phyloP scores from a whole-genome alignment of 805 yeast genomes.

The Candida ovalis region DNA sequence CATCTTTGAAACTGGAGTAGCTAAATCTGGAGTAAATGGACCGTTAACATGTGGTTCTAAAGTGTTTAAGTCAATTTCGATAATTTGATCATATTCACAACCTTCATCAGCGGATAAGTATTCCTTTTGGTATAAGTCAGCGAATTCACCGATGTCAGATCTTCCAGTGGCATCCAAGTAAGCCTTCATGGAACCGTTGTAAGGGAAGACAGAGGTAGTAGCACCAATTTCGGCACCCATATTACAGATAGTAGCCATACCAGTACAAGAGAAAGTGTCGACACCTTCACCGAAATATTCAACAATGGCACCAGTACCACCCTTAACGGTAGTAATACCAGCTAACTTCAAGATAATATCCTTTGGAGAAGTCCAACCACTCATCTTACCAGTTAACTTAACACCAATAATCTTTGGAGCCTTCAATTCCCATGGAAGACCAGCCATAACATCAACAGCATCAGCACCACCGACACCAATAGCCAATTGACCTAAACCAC shows the following conservation, averaged over 20 bases:
- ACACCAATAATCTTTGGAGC: slow-evolving; percentile 96
- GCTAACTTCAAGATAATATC: slow-evolving; percentile 93
- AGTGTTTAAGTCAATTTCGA: slow-evolving; percentile 81
- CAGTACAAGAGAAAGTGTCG: slow-evolving; percentile 83
- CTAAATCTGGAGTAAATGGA: slow-evolving; percentile 97
- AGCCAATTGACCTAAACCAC: slow-evolving; percentile 97
- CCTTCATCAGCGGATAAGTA: slow-evolving; percentile 79
- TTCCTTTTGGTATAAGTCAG: slow-evolving; percentile 42
- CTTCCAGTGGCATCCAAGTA: slow-evolving; percentile 84
- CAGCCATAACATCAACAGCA: slow-evolving; percentile 96
- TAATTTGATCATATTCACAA: slow-evolving; percentile 86
- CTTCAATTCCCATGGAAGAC: slow-evolving; percentile 97
- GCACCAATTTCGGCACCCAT: slow-evolving; percentile 99
- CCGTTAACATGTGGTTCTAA: slow-evolving; percentile 96
- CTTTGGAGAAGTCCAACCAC: slow-evolving; percentile 96
- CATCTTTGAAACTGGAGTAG: slow-evolving; percentile 86
- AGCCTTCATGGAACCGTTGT: slow-evolving; percentile 45
- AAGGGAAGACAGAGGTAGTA: slow-evolving; percentile 96
- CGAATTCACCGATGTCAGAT: slow-evolving; percentile 77
- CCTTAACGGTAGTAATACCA: slow-evolving; percentile 90
- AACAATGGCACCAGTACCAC: slow-evolving; percentile 95
- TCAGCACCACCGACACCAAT: slow-evolving; percentile 99
- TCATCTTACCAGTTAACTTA: slow-evolving; percentile 81
- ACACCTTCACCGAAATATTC: slow-evolving; percentile 98
- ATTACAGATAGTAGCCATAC: slow-evolving; percentile 99